Evolutionary conservation across 805 yeast species (phyloP).

Genomic region (Yamadazyma insecticola): DNA sequence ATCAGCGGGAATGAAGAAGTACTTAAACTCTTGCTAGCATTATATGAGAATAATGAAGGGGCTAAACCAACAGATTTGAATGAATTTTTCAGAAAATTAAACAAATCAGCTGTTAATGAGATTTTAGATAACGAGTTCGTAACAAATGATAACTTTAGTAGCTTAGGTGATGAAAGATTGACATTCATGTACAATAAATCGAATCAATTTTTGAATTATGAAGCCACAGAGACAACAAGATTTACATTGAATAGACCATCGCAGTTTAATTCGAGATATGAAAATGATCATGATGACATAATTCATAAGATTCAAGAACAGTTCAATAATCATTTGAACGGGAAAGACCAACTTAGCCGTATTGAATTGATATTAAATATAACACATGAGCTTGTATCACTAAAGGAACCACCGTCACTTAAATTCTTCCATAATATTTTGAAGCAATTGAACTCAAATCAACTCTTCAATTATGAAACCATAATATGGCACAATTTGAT

Average conservation of each 20-base stretch:
- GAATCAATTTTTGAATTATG: constrained; percentile 29
- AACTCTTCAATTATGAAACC: constrained; percentile 2
- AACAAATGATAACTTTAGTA: not conserved
- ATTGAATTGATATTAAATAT: constrained; percentile 1
- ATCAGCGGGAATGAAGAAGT: not conserved
- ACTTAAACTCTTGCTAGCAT: not conserved
- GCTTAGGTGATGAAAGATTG: constrained; percentile 1
- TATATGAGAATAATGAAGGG: not conserved
- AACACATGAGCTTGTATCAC: not conserved
- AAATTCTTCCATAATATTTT: constrained; percentile 1
- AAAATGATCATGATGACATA: constrained; percentile 1
- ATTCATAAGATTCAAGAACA: not conserved
- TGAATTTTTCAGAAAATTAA: no score
- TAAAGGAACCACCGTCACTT: constrained; percentile 7
- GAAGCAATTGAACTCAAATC: constrained; percentile 1
- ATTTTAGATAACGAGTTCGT: not conserved
- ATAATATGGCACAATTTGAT: constrained; percentile 6
- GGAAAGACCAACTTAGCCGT: no score
- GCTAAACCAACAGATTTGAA: not conserved
- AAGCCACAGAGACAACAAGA: constrained; percentile 22
- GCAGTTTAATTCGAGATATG: constrained; percentile 4
- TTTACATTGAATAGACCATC: constrained; percentile 10
- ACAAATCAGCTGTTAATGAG: not conserved
- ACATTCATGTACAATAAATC: constrained; percentile 18
- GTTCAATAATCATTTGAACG: not conserved